Conservation (phyloP, 192 early-diverging fungal species). For the Coemansia sp. region DNA sequence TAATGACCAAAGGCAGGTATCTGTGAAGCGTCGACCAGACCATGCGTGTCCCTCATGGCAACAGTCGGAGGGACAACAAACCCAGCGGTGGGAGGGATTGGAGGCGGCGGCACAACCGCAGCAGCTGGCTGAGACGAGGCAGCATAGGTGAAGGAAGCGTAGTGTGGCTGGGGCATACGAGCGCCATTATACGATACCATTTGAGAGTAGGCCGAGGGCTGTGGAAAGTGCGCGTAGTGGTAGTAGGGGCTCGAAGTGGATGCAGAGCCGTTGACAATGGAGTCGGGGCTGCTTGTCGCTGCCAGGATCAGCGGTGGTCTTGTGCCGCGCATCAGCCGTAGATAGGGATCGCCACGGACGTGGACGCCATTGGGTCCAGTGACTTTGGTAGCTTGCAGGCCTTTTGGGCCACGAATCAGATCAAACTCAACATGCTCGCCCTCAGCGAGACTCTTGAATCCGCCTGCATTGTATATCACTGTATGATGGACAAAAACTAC, state of each 20-base stretch:
- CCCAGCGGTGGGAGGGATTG: conserved; percentile 1
- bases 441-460: conserved; percentile 75
- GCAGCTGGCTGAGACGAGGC: conserved; percentile 7
- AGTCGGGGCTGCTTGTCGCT: conserved; percentile 4
- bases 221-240: conserved; percentile 24
- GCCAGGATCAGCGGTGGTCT: conserved; percentile 8
- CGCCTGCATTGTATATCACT: conserved; percentile 72
- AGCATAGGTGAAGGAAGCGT: conserved; percentile 17
- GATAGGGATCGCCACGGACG: conserved; percentile 78
- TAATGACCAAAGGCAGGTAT: conserved; percentile 14
- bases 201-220: conserved; percentile 23
- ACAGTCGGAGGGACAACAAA: conserved; percentile 15
- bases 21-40: conserved; percentile 11
- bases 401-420: conserved; percentile 72
- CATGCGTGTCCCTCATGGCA: conserved; percentile 13
- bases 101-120: conserved; percentile 1
- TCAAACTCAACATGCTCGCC: conserved; percentile 71
- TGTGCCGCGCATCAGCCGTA: conserved; percentile 24
- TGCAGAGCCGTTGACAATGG: conserved; percentile 5
- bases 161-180: conserved; percentile 33
- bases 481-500: conserved; percentile 80
- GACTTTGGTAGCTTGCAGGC: conserved; percentile 79
- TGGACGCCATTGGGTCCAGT: conserved; percentile 68
- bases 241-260: conserved; percentile 9
- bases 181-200: conserved; percentile 17